A percentile compares a stretch with the other conserved stretches of the same genome.
phyloP scores from a whole-genome alignment of 2,329 filamentous ascomycete genomes.

The Exophiala sideris region DNA sequence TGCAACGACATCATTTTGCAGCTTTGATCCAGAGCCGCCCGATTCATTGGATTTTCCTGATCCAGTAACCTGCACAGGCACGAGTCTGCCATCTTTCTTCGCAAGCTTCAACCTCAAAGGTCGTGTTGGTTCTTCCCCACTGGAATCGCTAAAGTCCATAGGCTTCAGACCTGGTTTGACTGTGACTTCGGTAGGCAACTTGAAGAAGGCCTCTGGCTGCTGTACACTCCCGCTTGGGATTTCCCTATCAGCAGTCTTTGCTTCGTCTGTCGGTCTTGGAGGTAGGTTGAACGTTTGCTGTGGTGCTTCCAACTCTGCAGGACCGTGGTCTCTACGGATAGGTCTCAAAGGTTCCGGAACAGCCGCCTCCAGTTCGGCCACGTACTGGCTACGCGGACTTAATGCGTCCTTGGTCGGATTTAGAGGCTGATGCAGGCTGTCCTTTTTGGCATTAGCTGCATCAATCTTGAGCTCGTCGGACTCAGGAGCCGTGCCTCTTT shows the following conservation, averaged over 20 bases:
- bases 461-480: neutral
- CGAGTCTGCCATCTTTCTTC: slow-evolving; percentile 24
- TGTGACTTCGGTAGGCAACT: slow-evolving; percentile 10
- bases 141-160: slow-evolving; percentile 14
- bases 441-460: neutral
- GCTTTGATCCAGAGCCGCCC: slow-evolving; percentile 3
- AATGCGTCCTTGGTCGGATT: neutral
- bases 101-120: slow-evolving; percentile 22
- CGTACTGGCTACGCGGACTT: slow-evolving; percentile 11
- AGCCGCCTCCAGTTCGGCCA: slow-evolving; percentile 27
- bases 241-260: slow-evolving; percentile 9
- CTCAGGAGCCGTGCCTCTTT: neutral
- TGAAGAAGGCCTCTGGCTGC: slow-evolving; percentile 19
- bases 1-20: slow-evolving; percentile 16
- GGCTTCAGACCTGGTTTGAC: slow-evolving; percentile 19
- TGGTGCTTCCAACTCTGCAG: slow-evolving; percentile 26
- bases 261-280: slow-evolving; percentile 13
- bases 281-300: slow-evolving; percentile 22
- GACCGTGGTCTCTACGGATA: slow-evolving; percentile 7
- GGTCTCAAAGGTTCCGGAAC: slow-evolving; percentile 7
- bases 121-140: slow-evolving; percentile 8
- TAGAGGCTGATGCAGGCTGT: neutral
- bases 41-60: neutral
- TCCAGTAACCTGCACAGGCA: slow-evolving; percentile 17
- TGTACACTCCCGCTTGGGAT: slow-evolving; percentile 11